Conservation (phyloP, 495 filamentous ascomycete genomes). For the Bacidia gigantensis region DNA sequence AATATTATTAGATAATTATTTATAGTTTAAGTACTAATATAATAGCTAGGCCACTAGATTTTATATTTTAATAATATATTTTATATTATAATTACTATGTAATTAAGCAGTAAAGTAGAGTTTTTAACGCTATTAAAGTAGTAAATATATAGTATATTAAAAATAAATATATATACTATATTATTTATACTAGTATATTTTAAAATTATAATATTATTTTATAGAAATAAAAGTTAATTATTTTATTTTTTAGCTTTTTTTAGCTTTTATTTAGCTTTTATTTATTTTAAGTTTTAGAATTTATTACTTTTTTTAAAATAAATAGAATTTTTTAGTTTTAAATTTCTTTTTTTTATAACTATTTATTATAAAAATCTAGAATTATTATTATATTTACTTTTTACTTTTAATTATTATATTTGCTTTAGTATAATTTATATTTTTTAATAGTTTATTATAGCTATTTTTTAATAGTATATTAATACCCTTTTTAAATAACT, state of each 20-base stretch:
- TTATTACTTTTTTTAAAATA: too few species aligned
- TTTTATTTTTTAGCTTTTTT: slow-evolving; percentile 4
- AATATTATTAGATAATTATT: not conserved
- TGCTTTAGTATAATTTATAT: slow-evolving; percentile 4
- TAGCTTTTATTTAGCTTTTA: not conserved
- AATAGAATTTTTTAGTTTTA: not conserved
- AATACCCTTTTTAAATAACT: not conserved
- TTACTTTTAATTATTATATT: not conserved
- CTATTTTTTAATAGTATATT: not conserved
- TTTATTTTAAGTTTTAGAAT: slow-evolving; percentile 10
- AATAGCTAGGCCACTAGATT: not conserved
- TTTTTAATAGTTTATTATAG: not conserved
- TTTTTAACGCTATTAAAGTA: not conserved
- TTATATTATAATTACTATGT: not conserved
- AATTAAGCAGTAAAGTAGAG: not conserved
- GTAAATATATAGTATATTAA: not conserved
- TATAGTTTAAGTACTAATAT: not conserved
- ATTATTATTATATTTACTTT: slow-evolving; percentile 2
- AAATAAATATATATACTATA: not conserved
- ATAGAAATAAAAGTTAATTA: not conserved
- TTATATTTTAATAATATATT: not conserved
- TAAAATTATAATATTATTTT: not conserved
- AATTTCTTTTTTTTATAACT: not conserved
- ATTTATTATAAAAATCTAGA: not conserved
- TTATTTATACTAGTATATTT: not conserved